Conservation (phyloP, 305 asterid species). For the Stenogyne calaminthoides region DNA sequence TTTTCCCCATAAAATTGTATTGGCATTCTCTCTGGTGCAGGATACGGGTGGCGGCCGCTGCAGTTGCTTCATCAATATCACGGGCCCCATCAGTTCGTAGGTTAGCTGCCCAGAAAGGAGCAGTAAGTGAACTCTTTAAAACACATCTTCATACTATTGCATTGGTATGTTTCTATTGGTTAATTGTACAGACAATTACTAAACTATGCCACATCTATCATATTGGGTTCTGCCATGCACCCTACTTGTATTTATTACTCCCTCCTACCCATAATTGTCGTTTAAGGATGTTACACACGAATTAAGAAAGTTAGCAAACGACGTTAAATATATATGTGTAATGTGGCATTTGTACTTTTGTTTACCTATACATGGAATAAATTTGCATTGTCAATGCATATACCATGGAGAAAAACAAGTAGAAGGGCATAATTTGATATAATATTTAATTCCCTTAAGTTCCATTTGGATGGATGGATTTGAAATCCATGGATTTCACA, state of each 20-base stretch:
- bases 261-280: too few species aligned
- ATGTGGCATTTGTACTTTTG: too few species aligned
- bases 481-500: too few species aligned
- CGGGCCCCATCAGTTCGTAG: conserved; percentile 86
- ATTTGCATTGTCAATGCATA: too few species aligned
- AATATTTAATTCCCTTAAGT: too few species aligned
- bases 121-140: conserved; percentile 51
- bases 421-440: too few species aligned
- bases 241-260: not conserved
- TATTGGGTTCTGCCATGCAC: not conserved
- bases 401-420: too few species aligned
- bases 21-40: conserved; percentile 46
- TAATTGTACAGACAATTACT: not conserved
- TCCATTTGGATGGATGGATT: too few species aligned
- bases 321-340: too few species aligned
- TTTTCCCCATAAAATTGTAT: not conserved
- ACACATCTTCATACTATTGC: not conserved
- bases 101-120: conserved; percentile 61
- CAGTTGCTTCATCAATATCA: conserved; percentile 89
- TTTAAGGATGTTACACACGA: too few species aligned
- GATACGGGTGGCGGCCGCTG: conserved; percentile 97
- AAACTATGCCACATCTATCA: not conserved
- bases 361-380: too few species aligned
- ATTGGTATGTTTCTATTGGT: not conserved
- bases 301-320: too few species aligned